Evolutionary conservation across 345 rosid genomes (phyloP).

Genomic region (Trapa bicornis): DNA sequence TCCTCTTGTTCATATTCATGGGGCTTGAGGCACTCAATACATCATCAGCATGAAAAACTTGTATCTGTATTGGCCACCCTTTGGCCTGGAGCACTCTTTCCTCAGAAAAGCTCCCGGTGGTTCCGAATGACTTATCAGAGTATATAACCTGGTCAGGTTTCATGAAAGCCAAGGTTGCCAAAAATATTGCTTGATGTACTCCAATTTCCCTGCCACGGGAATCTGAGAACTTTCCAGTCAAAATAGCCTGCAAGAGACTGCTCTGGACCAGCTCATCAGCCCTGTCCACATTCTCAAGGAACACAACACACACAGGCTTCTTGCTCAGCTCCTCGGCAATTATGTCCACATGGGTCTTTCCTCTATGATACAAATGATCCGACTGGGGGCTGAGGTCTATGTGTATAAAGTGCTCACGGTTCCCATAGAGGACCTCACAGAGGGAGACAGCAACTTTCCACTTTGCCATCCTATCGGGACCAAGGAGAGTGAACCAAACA

Average conservation of each 20-base stretch:
- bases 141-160: slow-evolving; percentile 9
- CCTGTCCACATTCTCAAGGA: slow-evolving; percentile 62
- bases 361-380: slow-evolving; percentile 30
- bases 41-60: slow-evolving; percentile 21
- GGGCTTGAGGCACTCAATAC: slow-evolving; percentile 7
- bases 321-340: slow-evolving; percentile 48
- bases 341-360: slow-evolving; percentile 54
- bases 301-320: slow-evolving; percentile 48
- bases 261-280: slow-evolving; percentile 42
- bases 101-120: slow-evolving; percentile 23
- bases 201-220: slow-evolving; percentile 63
- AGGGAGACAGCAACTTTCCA: slow-evolving; percentile 45
- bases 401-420: slow-evolving; percentile 38
- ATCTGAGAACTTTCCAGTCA: slow-evolving; percentile 47
- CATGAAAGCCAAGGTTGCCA: slow-evolving; percentile 30
- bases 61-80: slow-evolving; percentile 33
- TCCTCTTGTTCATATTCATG: slow-evolving; percentile 34
- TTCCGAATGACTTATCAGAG: neutral
- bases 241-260: slow-evolving; percentile 39
- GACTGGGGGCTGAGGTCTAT: slow-evolving; percentile 36
- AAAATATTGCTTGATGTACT: slow-evolving; percentile 38
- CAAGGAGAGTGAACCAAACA: slow-evolving; percentile 56
- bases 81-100: slow-evolving; percentile 36
- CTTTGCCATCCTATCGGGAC: slow-evolving; percentile 42
- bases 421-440: slow-evolving; percentile 41